These are phyloP conservation scores for Diutina neorugosa DNA, from an alignment of 1,139 yeast genomes.

Conservation along the genomic window DNA sequence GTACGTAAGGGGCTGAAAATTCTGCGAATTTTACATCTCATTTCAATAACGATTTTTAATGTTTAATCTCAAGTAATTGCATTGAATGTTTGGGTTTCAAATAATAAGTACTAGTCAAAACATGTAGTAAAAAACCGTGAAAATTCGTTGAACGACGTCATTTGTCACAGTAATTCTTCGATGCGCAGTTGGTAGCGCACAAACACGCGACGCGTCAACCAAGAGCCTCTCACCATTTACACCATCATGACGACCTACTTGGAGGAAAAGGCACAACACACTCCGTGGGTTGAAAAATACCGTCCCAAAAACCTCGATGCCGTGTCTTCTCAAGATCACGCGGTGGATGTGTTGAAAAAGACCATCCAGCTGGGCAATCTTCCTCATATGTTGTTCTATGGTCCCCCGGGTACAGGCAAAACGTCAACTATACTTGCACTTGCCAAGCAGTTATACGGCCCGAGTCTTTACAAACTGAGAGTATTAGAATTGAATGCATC, in stretches of 20 bases:
- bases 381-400: slow-evolving; percentile 93
- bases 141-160: too few relatives aligned
- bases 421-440: slow-evolving; percentile 86
- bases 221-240: not conserved
- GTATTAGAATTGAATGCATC: slow-evolving; percentile 92
- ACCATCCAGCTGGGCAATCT: slow-evolving; percentile 71
- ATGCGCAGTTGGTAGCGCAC: not conserved
- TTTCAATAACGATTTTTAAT: not conserved
- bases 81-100: too few relatives aligned
- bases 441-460: slow-evolving; percentile 74
- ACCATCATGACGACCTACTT: not conserved
- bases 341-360: slow-evolving; percentile 72
- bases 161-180: too few relatives aligned
- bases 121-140: too few relatives aligned
- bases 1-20: not conserved
- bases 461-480: slow-evolving; percentile 54
- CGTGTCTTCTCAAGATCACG: slow-evolving; percentile 85
- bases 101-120: not conserved
- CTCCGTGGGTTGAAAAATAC: slow-evolving; percentile 75
- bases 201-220: not conserved
- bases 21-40: not conserved
- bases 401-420: slow-evolving; percentile 97
- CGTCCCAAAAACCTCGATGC: slow-evolving; percentile 79
- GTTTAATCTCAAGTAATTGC: not conserved
- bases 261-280: slow-evolving; percentile 23